Conservation (phyloP, 768 basidiomycete species). For the Pleurotus tuoliensis region DNA sequence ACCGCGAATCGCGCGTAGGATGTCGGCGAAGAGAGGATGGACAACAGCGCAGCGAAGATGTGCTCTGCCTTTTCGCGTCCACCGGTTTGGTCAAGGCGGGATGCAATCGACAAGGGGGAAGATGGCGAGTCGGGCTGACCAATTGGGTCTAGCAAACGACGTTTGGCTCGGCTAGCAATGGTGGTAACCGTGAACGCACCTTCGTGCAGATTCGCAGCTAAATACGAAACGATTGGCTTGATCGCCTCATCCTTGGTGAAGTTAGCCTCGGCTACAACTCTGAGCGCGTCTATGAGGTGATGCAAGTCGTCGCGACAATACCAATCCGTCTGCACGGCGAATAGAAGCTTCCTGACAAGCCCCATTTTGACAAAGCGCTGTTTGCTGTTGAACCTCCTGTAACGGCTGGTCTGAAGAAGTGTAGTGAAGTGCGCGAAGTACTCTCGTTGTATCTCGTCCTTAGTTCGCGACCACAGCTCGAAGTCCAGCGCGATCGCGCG, state of each 20-base stretch:
- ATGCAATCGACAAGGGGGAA: conserved; percentile 38
- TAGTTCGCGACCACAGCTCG: conserved; percentile 79
- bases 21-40: conserved; percentile 51
- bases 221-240: conserved; percentile 82
- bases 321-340: conserved; percentile 76
- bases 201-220: conserved; percentile 75
- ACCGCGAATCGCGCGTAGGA: conserved; percentile 69
- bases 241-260: conserved; percentile 73
- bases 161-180: not conserved
- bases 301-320: conserved; percentile 54
- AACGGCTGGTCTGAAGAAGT: conserved; percentile 67
- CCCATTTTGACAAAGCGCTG: conserved; percentile 70
- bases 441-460: conserved; percentile 67
- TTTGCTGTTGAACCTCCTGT: conserved; percentile 72
- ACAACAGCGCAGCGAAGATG: conserved; percentile 62
- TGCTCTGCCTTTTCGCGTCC: conserved; percentile 61
- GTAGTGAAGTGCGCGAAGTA: conserved; percentile 82
- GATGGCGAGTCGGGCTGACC: conserved; percentile 40
- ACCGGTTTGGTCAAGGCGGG: conserved; percentile 46
- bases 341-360: conserved; percentile 73
- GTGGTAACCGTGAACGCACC: conserved; percentile 29
- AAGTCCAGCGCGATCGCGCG: conserved; percentile 83
- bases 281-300: conserved; percentile 56
- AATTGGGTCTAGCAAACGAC: not conserved
- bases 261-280: conserved; percentile 55